Conservation (phyloP, 2,329 filamentous ascomycete species). For the Diaporthe longicolla region DNA sequence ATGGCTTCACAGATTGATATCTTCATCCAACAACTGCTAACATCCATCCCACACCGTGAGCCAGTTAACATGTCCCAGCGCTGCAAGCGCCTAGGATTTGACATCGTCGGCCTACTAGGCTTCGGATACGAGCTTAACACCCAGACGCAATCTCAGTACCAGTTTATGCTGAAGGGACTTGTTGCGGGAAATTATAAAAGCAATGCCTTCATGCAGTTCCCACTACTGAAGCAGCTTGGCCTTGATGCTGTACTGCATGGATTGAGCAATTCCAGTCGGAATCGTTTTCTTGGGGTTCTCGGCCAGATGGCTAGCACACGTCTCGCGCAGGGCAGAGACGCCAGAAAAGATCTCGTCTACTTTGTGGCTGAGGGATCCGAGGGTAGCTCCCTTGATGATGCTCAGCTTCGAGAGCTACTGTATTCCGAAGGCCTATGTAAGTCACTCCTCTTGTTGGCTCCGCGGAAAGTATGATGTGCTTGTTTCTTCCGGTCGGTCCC, state of each 20-base stretch:
- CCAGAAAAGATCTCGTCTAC: constrained; percentile 62
- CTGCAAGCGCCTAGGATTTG: constrained; percentile 40
- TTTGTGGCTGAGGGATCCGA: constrained; percentile 54
- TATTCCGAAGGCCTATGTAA: constrained; percentile 8
- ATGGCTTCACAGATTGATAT: constrained; percentile 45
- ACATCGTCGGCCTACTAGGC: constrained; percentile 43
- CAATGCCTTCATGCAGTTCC: constrained; percentile 44
- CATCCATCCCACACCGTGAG: not conserved
- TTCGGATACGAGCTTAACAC: constrained; percentile 43
- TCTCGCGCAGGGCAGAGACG: constrained; percentile 42
- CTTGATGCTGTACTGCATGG: constrained; percentile 35
- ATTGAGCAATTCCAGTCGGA: constrained; percentile 1
- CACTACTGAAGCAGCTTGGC: constrained; percentile 40
- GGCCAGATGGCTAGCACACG: constrained; percentile 40
- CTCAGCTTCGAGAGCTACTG: constrained; percentile 41
- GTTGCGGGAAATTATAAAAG: constrained; percentile 36
- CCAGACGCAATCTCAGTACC: constrained; percentile 40
- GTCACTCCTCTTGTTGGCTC: not conserved
- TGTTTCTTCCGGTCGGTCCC: too few relatives aligned
- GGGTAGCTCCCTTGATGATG: constrained; percentile 19
- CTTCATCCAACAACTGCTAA: constrained; percentile 24
- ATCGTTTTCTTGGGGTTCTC: constrained; percentile 36
- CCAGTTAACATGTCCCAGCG: constrained; percentile 42
- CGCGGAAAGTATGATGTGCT: too few relatives aligned
- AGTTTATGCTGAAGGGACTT: constrained; percentile 33